Evolutionary conservation across 768 basidiomycete species (phyloP).

Genomic region (Antrodiella citrinella): DNA sequence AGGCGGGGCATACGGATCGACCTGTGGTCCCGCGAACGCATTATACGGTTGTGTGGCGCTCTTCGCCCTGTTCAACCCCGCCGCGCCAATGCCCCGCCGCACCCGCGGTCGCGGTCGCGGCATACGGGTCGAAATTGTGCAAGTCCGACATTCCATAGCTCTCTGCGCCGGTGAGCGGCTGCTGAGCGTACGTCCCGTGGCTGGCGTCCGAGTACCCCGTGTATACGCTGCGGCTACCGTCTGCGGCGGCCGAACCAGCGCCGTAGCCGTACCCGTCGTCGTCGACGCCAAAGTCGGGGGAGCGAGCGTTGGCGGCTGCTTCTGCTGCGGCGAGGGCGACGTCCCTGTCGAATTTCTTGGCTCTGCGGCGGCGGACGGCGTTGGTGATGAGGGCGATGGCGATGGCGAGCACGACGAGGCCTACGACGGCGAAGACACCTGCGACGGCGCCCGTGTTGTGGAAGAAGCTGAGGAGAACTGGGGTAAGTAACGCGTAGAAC

Average conservation of each 20-base stretch:
- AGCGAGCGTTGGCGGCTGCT: constrained; percentile 42
- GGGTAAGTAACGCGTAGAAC: neutral
- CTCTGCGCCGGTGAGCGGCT: constrained; percentile 27
- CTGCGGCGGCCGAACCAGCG: constrained; percentile 7
- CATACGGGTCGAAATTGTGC: constrained; percentile 29
- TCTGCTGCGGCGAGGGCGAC: constrained; percentile 64
- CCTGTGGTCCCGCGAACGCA: constrained; percentile 29
- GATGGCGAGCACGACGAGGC: constrained; percentile 47
- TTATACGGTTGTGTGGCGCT: constrained; percentile 28
- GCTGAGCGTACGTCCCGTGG: constrained; percentile 51
- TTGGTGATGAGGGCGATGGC: constrained; percentile 45
- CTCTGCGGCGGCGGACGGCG: constrained; percentile 54
- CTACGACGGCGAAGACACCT: constrained; percentile 64
- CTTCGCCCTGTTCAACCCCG: constrained; percentile 23
- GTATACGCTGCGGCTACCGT: constrained; percentile 15
- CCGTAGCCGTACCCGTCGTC: constrained; percentile 33
- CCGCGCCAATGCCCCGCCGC: constrained; percentile 29
- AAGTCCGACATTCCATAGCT: constrained; percentile 46
- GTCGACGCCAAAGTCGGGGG: constrained; percentile 47
- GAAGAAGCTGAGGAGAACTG: constrained; percentile 48
- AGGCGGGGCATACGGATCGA: constrained; percentile 4
- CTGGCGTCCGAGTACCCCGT: constrained; percentile 39
- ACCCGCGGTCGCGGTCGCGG: constrained; percentile 19
- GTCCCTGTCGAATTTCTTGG: constrained; percentile 60
- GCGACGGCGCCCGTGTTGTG: constrained; percentile 53